phyloP scores from a whole-genome alignment of 768 basidiomycete species.

The Lactarius psammicola region DNA sequence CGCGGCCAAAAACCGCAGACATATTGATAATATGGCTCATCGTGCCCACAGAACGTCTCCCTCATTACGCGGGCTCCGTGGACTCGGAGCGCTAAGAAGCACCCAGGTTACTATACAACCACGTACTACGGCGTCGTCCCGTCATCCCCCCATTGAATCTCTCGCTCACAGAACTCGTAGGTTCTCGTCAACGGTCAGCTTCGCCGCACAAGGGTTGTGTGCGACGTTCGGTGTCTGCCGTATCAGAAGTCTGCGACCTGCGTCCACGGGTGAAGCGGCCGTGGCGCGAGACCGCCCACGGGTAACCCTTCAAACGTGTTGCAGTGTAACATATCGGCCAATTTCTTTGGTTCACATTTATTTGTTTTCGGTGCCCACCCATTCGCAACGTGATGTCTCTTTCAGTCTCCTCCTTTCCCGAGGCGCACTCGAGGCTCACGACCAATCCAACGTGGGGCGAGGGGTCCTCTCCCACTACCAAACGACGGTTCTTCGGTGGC shows the following conservation, averaged over 20 bases:
- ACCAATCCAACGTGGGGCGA: background rate
- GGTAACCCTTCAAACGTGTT: background rate
- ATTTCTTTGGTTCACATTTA: background rate
- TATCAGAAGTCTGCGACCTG: background rate
- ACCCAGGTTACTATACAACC: background rate
- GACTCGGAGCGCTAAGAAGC: background rate
- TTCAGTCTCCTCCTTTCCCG: slow-evolving; percentile 29
- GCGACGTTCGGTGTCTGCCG: background rate
- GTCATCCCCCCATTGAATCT: too few species aligned
- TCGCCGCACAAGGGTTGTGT: background rate
- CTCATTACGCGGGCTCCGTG: background rate
- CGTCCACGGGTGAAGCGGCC: background rate
- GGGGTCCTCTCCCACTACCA: background rate
- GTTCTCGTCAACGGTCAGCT: background rate
- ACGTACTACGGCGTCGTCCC: background rate
- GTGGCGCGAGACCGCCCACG: background rate
- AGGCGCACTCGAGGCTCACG: slow-evolving; percentile 2
- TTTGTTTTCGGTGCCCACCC: background rate
- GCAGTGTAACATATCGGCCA: too few species aligned
- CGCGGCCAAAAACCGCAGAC: background rate
- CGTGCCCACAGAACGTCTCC: background rate
- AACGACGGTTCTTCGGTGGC: slow-evolving; percentile 10
- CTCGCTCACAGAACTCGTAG: background rate
- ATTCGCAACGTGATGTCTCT: slow-evolving; percentile 19
- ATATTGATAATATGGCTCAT: background rate